These are phyloP conservation scores for Ogataea paraovalis DNA, from an alignment of 805 yeast species.

Conservation along the genomic window DNA sequence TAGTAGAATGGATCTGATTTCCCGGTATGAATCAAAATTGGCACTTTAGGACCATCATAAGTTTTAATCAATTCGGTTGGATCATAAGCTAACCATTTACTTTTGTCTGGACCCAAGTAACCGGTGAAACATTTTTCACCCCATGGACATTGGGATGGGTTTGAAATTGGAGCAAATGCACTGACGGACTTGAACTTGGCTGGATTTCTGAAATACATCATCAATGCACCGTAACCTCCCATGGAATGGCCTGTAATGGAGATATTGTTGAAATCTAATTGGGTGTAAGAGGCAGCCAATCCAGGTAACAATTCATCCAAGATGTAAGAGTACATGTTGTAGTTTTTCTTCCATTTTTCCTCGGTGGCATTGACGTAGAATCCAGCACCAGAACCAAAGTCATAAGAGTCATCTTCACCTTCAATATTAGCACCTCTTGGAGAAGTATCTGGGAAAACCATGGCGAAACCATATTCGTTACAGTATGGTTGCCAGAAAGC, in stretches of 20 bases:
- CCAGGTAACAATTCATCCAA: slow-evolving; percentile 63
- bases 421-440: slow-evolving; percentile 79
- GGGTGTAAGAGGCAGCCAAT: slow-evolving; percentile 38
- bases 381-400: slow-evolving; percentile 94
- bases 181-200: slow-evolving; percentile 72
- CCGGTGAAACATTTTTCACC: slow-evolving; percentile 80
- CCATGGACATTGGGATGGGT: slow-evolving; percentile 80
- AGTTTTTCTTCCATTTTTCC: slow-evolving; percentile 66
- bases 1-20: slow-evolving; percentile 67
- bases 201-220: slow-evolving; percentile 62
- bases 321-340: slow-evolving; percentile 83
- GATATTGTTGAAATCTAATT: slow-evolving; percentile 60
- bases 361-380: slow-evolving; percentile 84
- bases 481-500: slow-evolving; percentile 84
- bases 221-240: slow-evolving; percentile 95
- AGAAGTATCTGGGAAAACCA: slow-evolving; percentile 94
- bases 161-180: slow-evolving; percentile 87
- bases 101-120: slow-evolving; percentile 63
- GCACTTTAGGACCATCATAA: slow-evolving; percentile 48
- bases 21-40: slow-evolving; percentile 83
- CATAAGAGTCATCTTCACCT: slow-evolving; percentile 72
- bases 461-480: slow-evolving; percentile 74
- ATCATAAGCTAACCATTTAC: slow-evolving; percentile 72
- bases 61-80: slow-evolving; percentile 70
- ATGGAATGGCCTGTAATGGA: slow-evolving; percentile 95